These are phyloP conservation scores for Spizellomyces sp. DNA, from an alignment of 192 early-diverging fungal species.

Conservation along the genomic window DNA sequence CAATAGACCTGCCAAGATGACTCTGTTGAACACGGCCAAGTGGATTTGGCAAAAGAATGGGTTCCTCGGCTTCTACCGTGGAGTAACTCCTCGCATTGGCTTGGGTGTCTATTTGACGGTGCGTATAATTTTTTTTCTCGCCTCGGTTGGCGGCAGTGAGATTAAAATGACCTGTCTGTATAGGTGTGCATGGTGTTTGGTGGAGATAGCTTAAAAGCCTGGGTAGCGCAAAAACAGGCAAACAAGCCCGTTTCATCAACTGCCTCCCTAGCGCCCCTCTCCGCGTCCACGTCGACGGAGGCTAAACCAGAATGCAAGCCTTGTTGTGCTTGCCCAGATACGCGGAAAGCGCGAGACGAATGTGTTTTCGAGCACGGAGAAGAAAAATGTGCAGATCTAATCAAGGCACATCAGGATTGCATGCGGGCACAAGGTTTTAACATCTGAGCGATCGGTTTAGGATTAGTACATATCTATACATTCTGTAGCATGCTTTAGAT, in stretches of 20 bases:
- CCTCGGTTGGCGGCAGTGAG: background rate
- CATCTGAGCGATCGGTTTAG: constrained; percentile 54
- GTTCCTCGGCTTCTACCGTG: constrained; percentile 82
- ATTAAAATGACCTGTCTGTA: background rate
- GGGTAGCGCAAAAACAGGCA: constrained; percentile 15
- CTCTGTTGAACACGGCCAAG: constrained; percentile 73
- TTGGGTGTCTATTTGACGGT: constrained; percentile 6
- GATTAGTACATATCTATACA: no score
- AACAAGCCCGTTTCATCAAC: background rate
- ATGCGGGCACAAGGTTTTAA: constrained; percentile 95
- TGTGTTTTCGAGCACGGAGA: constrained; percentile 88
- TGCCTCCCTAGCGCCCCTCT: background rate
- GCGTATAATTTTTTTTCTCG: background rate
- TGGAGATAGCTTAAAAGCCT: constrained; percentile 16
- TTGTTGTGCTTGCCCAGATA: constrained; percentile 97
- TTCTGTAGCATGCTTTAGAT: no score
- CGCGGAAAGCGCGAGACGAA: constrained; percentile 85
- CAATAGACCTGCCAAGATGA: constrained; percentile 88
- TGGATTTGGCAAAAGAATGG: constrained; percentile 93
- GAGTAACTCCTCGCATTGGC: constrained; percentile 42
- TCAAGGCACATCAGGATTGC: constrained; percentile 85
- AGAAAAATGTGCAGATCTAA: constrained; percentile 84
- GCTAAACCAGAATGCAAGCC: constrained; percentile 71
- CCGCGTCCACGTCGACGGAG: background rate
- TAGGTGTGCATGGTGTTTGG: constrained; percentile 29